Evolutionary conservation across 176 grass and related monocot species (phyloP).

Genomic region (Cenchrus purpureus): DNA sequence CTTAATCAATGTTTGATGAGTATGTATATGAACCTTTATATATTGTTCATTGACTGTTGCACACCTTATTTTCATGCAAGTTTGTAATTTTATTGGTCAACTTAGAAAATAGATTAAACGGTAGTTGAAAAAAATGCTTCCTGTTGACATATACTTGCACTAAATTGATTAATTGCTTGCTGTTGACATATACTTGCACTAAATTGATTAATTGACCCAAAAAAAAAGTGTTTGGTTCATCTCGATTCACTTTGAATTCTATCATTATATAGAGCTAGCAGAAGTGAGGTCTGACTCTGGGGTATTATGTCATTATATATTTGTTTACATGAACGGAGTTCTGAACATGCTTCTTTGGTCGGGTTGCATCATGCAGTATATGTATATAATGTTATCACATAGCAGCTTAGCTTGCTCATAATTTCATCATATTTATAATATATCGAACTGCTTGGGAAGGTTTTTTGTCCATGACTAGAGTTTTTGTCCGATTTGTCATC

Average conservation of each 20-base stretch:
- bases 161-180: not conserved
- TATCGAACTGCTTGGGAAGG: not conserved
- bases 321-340: not conserved
- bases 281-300: not conserved
- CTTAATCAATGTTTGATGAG: not conserved
- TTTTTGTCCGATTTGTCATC: not conserved
- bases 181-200: not conserved
- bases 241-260: not conserved
- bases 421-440: constrained; percentile 26
- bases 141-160: not conserved
- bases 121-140: not conserved
- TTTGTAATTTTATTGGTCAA: not conserved
- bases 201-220: not conserved
- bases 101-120: not conserved
- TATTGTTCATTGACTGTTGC: not conserved
- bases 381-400: constrained; percentile 7
- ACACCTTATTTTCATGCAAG: not conserved
- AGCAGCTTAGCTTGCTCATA: not conserved
- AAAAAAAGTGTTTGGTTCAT: not conserved
- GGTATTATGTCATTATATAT: not conserved
- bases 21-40: not conserved
- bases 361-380: not conserved
- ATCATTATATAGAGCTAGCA: not conserved
- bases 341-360: not conserved
- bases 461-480: not conserved